phyloP scores from a whole-genome alignment of 805 yeast species.

The Yarrowia sp. region DNA sequence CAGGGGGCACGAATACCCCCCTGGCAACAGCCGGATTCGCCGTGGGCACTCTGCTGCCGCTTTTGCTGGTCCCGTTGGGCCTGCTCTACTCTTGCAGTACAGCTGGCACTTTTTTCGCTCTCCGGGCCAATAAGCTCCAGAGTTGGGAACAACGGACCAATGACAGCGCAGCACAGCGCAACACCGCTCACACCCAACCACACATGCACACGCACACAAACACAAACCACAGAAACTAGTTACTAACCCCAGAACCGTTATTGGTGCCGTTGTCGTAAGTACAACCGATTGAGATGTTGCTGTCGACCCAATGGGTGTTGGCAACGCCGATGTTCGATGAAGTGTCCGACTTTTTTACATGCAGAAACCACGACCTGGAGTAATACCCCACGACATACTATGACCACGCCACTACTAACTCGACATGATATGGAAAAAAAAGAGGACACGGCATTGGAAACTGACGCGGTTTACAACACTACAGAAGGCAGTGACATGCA shows the following conservation, averaged over 20 bases:
- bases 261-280: slow-evolving; percentile 89
- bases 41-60: neutral
- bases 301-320: neutral
- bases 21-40: neutral
- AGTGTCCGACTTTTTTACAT: neutral
- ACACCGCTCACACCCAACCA: slow-evolving; percentile 14
- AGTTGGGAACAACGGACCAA: slow-evolving; percentile 31
- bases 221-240: neutral
- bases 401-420: neutral
- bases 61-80: neutral
- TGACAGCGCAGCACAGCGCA: slow-evolving; percentile 22
- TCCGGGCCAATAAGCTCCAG: slow-evolving; percentile 28
- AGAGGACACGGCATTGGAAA: neutral
- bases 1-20: neutral
- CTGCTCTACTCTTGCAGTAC: slow-evolving; percentile 1
- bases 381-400: no score
- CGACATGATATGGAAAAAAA: neutral
- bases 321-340: slow-evolving; percentile 1
- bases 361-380: neutral
- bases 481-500: neutral
- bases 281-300: slow-evolving; percentile 48
- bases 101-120: slow-evolving; percentile 26
- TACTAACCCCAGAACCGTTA: slow-evolving; percentile 72
- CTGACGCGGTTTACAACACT: no score
- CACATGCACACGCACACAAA: slow-evolving; percentile 3